Conservation (phyloP, 257 asterid species). For the Nicotiana noctiflora region DNA sequence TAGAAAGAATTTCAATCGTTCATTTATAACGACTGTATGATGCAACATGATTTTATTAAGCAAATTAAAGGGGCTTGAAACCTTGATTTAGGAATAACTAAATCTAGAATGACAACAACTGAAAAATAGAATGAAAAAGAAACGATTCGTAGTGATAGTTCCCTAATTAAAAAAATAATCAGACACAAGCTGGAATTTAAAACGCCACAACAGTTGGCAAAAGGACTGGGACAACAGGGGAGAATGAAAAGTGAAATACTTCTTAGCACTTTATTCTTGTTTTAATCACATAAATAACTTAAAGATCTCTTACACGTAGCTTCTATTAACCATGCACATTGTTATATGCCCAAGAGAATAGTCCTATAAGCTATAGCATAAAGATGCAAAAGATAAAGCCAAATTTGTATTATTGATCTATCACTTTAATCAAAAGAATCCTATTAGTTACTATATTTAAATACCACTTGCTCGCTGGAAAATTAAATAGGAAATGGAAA, state of each 20-base stretch:
- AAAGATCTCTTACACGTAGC: neutral
- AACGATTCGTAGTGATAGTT: neutral
- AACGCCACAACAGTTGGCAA: neutral
- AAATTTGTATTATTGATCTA: neutral
- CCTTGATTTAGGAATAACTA: too few species aligned
- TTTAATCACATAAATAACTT: neutral
- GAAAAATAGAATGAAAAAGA: neutral
- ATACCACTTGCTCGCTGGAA: neutral
- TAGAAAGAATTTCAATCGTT: too few species aligned
- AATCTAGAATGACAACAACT: neutral
- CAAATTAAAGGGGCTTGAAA: too few species aligned
- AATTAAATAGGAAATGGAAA: neutral
- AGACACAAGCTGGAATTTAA: neutral
- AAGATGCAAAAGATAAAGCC: neutral
- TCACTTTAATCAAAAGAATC: neutral
- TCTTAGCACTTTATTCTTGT: neutral
- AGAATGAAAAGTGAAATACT: neutral
- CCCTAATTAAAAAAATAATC: neutral
- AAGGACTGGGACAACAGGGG: neutral
- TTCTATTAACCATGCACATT: neutral
- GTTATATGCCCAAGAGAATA: neutral
- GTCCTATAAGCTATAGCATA: neutral
- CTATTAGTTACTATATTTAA: neutral
- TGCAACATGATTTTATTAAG: too few species aligned
- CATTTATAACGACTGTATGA: too few species aligned